Base-by-base conservation (phyloP, 176 grass and related monocot species). In the Oryza officinalis region DNA sequence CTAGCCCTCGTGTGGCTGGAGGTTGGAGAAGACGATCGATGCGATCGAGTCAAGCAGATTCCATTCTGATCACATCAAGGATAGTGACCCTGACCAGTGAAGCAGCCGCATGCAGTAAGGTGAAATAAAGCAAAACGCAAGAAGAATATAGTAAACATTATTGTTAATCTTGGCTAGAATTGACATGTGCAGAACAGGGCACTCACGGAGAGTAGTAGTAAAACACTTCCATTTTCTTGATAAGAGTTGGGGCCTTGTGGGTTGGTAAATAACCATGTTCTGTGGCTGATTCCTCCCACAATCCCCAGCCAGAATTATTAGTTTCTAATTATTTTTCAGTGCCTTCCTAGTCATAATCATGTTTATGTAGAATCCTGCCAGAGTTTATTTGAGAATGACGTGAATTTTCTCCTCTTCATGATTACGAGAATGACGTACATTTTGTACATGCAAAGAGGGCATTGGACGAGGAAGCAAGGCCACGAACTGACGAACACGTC, bases 361-460 rank as follows among this genome's bases (percentile, higher is more conserved):
- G 13, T 22, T 41, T 15, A 23, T 13, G 37, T 17, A 37, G 12
- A 74, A 79, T 63, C 13, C 13, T 30, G 23, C 65, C 30, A 41
- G 63, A 35, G 4, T 63, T 49, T 84, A 43, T 26, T 18, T 4
- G 70, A 33, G 18, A 74, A 49, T 50, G 71, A 75, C 20, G 22
- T 25, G 14, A 43, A 82, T 6, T 73, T 72, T 43, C 35, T 82
- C 2, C 14, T 7, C 3, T 61, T 61, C 57, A 61, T 45, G 54
- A 63, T 73, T 15, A 22, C 1, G 83, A 86, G 13, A 46, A 26
- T n/a, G 83, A 89, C 78, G 28, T 44, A 49, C 83, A 81, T 43
- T 65, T 61, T 61, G 57, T 61, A 13, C 8, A 61, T 66, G 32
- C 31, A 32, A 46, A 35, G 74, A n/a, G 30, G 30, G n/a, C 0